Evolutionary conservation across 768 basidiomycete species (phyloP).

Genomic region (Lentinula aciculospora): DNA sequence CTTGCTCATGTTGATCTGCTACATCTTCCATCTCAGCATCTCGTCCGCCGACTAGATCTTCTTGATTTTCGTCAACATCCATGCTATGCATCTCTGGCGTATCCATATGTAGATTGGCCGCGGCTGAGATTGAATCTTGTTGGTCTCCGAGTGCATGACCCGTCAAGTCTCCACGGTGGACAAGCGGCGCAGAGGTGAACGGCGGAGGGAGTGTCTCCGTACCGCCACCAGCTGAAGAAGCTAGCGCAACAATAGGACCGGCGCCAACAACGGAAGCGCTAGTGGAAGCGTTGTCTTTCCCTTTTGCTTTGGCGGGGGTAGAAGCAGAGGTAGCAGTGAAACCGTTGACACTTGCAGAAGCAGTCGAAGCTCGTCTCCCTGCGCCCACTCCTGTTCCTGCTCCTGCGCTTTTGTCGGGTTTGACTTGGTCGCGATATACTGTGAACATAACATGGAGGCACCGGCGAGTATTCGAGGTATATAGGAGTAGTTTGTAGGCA

Average conservation of each 20-base stretch:
- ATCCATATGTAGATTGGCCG: constrained; percentile 20
- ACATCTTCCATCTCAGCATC: constrained; percentile 22
- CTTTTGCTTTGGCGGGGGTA: constrained; percentile 16
- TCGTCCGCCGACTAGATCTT: constrained; percentile 25
- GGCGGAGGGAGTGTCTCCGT: constrained; percentile 19
- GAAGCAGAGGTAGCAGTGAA: constrained; percentile 13
- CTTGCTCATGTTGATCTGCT: constrained; percentile 21
- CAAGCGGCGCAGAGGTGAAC: constrained; percentile 25
- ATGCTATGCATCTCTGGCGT: constrained; percentile 18
- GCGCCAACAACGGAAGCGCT: background rate
- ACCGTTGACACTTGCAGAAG: constrained; percentile 7
- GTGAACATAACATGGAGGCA: background rate
- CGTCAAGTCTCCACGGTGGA: background rate
- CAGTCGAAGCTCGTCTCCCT: background rate
- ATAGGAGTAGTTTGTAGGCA: background rate
- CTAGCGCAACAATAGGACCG: background rate
- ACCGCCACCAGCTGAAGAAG: background rate
- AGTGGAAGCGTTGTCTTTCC: constrained; percentile 29
- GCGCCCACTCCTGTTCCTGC: constrained; percentile 19
- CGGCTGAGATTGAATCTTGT: constrained; percentile 30
- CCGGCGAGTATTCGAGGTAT: background rate
- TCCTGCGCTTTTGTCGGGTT: constrained; percentile 58
- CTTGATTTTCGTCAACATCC: constrained; percentile 13
- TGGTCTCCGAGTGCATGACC: background rate
- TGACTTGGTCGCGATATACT: constrained; percentile 65